Base-by-base conservation (phyloP, 345 rosid genomes). In the Diplotaxis tenuifolia region DNA sequence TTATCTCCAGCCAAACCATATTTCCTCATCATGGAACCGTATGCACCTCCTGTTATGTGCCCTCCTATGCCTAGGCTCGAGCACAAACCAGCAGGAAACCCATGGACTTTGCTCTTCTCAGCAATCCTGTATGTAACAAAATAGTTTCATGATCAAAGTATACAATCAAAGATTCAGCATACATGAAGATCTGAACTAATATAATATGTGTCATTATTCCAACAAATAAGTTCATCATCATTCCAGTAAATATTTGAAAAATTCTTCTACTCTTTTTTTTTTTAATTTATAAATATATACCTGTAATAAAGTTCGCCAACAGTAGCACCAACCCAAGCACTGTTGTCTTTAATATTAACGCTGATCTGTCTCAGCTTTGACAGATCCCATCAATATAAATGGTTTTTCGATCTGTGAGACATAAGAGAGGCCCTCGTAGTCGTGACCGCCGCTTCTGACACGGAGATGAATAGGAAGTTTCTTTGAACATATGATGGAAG, bases 271-370 rank as follows among this genome's bases (percentile, higher is more conserved):
- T 50, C 20, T 9, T 16, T 49, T 3, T 6, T 15, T 16, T 16
- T n/a, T n/a, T n/a, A n/a, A n/a, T n/a, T n/a, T n/a, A n/a, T n/a
- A n/a, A n/a, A n/a, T n/a, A n/a, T n/a, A 16, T 47, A 15, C 15
- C 7, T 47, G 32, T 28, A 28, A 7, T 28, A 28, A 28, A 28
- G 32, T 32, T 89, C 92, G 3, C 92, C 90, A 7, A 80, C 28
- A 0, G 96, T 87, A 4, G 96, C 90, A 0, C 96, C 96, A 2
- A 79, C 76, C 96, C 90, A 89, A 9, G 90, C 90, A 45, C 60
- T 81, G 62, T 80, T 75, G 6, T 72, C 75, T 5, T 62, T 57
- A 0, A 83, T 67, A 63, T 86, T 75, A 23, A 87, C 81, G 8
- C 42, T 53, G 19, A 89, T 65, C 1, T 78, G 57, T 12, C 96